Evolutionary conservation across 2,329 filamentous ascomycete genomes (phyloP), one percentile per base, ranked within the genome.

Genomic region (Hypocreales sp.): DNA sequence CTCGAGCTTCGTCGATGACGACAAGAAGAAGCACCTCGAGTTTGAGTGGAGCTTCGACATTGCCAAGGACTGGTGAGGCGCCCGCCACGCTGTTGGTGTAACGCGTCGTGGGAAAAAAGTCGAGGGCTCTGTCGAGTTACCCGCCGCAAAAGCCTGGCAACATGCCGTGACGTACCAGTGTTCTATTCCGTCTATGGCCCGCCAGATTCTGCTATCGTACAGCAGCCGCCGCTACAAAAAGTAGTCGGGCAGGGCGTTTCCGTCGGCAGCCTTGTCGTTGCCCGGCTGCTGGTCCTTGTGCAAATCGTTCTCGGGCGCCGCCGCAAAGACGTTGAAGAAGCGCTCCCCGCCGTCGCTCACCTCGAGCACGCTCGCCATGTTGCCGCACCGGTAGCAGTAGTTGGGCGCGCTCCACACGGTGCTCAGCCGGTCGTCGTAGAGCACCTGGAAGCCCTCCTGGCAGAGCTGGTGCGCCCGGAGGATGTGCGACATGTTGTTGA

Each of bases 341-440:
- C 87, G 67, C 53, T 93, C 84, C 20, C 90, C 87, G 1, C 77
- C 78, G 47, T 93, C 84, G 50, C 83, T 87, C 31, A 98, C 90
- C 56, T 98, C 90, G 20, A 98, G 66, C 24, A 98, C 90, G 52
- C 84, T 93, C 7, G 90, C 90, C 70, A 95, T 77, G 51, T 98
- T 98, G 25, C 90, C 90, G 55, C 90, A 98, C 20, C 86, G 67
- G 51, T 93, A 93, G 55, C 82, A 92, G 56, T 92, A 92, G 45
- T 92, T 98, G 2, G 90, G 90, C 5, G 90, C 90, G 49, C 84
- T 94, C 90, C 90, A 98, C 6, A 98, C 90, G 1, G 90, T 98
- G 51, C 83, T 93, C 20, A 98, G 59, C 11, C 79, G 72, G 53
- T 95, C 87, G 44, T 95, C 87, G 51, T 93, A 98, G 11, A 98